A percentile compares a stretch with the other conserved stretches of the same genome.
These are phyloP conservation scores for Fusarium penzigii DNA, from an alignment of 2,329 filamentous ascomycete species.

Conservation along the genomic window DNA sequence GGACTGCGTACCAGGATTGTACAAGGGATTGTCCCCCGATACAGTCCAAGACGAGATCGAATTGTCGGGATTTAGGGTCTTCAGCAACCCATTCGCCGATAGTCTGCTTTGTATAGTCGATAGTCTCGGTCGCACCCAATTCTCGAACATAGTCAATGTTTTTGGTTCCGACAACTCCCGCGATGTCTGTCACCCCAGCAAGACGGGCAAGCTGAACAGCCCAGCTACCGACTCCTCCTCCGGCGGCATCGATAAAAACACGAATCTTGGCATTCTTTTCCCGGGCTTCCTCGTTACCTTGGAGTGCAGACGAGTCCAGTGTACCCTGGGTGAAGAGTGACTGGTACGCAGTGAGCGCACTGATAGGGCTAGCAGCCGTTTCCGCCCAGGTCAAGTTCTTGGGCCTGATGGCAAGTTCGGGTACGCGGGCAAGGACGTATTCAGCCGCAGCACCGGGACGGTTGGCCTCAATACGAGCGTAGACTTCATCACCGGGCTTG, in stretches of 20 bases:
- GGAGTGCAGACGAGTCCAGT: neutral
- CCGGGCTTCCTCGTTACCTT: neutral
- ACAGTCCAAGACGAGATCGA: conserved; percentile 20
- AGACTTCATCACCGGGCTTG: conserved; percentile 13
- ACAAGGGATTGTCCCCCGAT: conserved; percentile 11
- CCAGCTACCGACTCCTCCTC: conserved; percentile 16
- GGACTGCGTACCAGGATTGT: conserved; percentile 15
- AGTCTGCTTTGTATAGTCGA: conserved; percentile 17
- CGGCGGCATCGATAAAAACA: conserved; percentile 12
- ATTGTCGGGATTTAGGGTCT: neutral
- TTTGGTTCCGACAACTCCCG: conserved; percentile 2
- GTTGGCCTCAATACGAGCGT: conserved; percentile 16
- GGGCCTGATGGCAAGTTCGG: conserved; percentile 38
- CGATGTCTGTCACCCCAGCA: conserved; percentile 5
- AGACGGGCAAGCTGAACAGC: conserved; percentile 11
- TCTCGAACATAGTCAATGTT: conserved; percentile 4
- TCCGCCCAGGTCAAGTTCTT: conserved; percentile 34
- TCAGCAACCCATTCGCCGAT: conserved; percentile 12
- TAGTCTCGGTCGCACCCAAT: conserved; percentile 11
- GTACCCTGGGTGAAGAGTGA: conserved; percentile 29
- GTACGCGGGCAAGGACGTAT: conserved; percentile 12
- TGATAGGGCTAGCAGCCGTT: conserved; percentile 40
- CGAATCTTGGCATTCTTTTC: conserved; percentile 5
- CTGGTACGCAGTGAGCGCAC: conserved; percentile 43
- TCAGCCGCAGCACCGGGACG: conserved; percentile 12